Base-by-base conservation (phyloP, 148 eudicot genomes). In the Arbutus unedo region DNA sequence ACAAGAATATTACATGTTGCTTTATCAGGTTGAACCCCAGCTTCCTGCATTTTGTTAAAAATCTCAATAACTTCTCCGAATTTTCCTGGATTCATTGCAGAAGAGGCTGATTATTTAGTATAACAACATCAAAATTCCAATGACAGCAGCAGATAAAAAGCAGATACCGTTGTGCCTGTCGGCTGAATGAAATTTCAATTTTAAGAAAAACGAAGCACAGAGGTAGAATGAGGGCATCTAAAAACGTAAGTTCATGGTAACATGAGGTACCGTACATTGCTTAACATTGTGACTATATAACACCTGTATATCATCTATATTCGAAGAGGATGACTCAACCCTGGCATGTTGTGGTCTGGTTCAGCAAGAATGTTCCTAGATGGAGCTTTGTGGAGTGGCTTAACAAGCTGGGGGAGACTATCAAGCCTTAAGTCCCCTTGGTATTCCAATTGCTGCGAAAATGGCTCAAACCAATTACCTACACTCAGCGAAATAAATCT, bases 1-100 rank as follows among this genome's bases (percentile, higher is more conserved):
- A 93, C 87, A 88, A 95, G 78, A 82, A 93, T 95, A 83, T 95
- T 95, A 87, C 98, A 95, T 47, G 93, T 84, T 49, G 98, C 94
- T 87, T 95, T 95, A 85, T 95, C 98, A 81, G 98, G 98, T 57
- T 81, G 91, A 56, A 88, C 92, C 48, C 92, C 93, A 68, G 94
- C 90, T 23, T 91, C 97, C 90, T 91, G 95, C 98, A 92, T 93
- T 86, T 87, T 93, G 79, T 67, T 75, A 72, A 95, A 93, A 64
- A 95, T 88, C 83, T 91, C 94, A 66, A 95, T 71, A 80, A 89
- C 93, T 84, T 89, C 88, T 76, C 81, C 74, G 83, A 80, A 89
- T 84, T 92, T 95, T 3, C 98, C 97, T 95, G 91, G 78, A 85
- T 16, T 18, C 85, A 67, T 48, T 6, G 48, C 23, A 57, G 68